Base-by-base conservation (phyloP, 805 yeast genomes). In the Vanderwaltozyma yarrowii region DNA sequence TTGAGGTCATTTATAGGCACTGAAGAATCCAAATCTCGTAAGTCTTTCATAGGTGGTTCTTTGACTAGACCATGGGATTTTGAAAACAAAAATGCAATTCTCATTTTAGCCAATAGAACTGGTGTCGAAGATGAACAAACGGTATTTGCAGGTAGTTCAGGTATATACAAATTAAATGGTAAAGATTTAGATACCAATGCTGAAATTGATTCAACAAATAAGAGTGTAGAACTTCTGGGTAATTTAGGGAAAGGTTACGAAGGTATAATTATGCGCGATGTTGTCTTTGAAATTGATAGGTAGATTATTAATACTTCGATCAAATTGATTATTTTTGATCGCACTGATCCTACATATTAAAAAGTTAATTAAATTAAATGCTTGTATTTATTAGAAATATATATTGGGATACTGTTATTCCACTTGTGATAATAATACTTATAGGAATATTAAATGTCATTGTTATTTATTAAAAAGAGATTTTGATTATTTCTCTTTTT, bases 91-190 rank as follows among this genome's bases (percentile, higher is more conserved):
- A 51, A 55, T 33, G 58, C 65, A 0, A 54, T 65, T 2, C 51
- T 80, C 11, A 71, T 80, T 0, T 52, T 76, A 5, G 75, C 86
- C 47, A 86, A 87, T 54, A 65, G 96, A 44, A 63, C 74, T 9
- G 96, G 96, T 0, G 62, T 79, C n/a, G 96, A 87, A 53, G 77
- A 67, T 34, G 73, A 70, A 30, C 43, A 39, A 8, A 57, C 61
- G 2, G 70, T 76, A 2, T 57, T 76, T 44, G 85, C 80, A 45
- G 86, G 78, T 1, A 89, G 94, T 4, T 69, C 83, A 1, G 66
- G 65, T 2, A 73, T 84, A 3, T 56, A 73, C 31, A 69, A 72
- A 43, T 80, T 81, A 46, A 67, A 67, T 43, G 74, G 74, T 0
- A 44, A 44, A 17, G 39, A 47, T 14, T n/a, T 16, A 6, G 37